Evolutionary conservation across 2,329 filamentous ascomycete species (phyloP), one percentile per base, ranked within the genome.

Genomic region (Chaetomiaceae sp.): DNA sequence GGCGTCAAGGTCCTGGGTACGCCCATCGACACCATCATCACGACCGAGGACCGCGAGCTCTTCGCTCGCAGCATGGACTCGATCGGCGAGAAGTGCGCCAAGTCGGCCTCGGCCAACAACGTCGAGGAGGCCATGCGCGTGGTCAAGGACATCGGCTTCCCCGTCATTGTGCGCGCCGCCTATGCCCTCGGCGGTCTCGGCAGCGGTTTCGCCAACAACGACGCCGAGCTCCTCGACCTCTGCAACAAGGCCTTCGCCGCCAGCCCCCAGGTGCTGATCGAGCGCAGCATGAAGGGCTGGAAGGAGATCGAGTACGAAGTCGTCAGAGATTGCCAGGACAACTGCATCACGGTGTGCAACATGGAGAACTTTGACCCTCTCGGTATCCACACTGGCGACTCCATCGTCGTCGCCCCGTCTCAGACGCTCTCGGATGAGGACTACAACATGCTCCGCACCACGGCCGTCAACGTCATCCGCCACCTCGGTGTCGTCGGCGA

Each of bases 321-420:
- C 55, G 93, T 99, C 35, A 86, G 93, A 64, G 93, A 97, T 74
- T 87, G 85, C 51, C 84, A 89, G 62, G 91, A 99, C 74, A 97
- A 97, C 78, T 99, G 93, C 68, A 97, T 99, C 67, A 99, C 93
- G 6, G 93, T 99, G 55, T 99, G 93, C 71, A 99, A 99, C 76
- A 97, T 99, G 93, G 93, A 99, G 75, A 99, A 99, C 74, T 99
- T 99, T 65, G 93, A 99, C 68, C 93, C 93, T 49, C 83, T 99
- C 1, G 93, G 93, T 63, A 97, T 97, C 57, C 93, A 97, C 66
- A 99, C 93, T 3, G 93, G 93, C 68, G 93, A 99, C 67, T 97
- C 92, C 12, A 96, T 99, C 59, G 93, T 99, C 46, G 93, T 99
- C 41, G 93, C 93, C 8, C 93, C 93, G 35, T 97, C 92, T 3